Evolutionary conservation across 2,329 filamentous ascomycete genomes (phyloP), one percentile per base, ranked within the genome.

Genomic region (Venturia effusa): DNA sequence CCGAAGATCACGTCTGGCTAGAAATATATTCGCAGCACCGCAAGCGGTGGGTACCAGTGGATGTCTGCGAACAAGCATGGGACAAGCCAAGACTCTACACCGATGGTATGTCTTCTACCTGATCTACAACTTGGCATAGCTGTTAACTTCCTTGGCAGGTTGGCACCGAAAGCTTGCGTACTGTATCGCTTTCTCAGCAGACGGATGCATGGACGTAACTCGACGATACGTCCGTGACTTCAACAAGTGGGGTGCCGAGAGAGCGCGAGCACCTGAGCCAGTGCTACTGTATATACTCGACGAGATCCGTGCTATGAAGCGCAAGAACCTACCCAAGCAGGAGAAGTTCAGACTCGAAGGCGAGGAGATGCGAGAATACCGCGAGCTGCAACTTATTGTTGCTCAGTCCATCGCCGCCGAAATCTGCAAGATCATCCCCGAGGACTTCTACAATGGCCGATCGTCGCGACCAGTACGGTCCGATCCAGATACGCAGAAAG

Each of bases 121-220:
- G 59, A 64, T 59, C 48, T 51, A 41, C 13, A 19, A 62, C 65
- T 51, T 61, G 30, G 61, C 19, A 24, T n/a, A 48, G 1, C 10
- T 22, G 24, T 37, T 59, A 34, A 37, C 41, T 37, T 32, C 34
- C 32, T 61, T 41, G 43, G 48, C 67, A 86, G 84, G 92, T 66
- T 99, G 94, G 94, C 87, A 88, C 69, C 94, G 94, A 80, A 95
- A 94, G 79, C 90, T 97, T 80, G 92, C 91, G 0, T 99, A 99
- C 77, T 97, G 92, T 78, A 87, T 99, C 66, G 94, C 93, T 61
- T 99, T 99, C 74, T 96, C 92, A 15, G 92, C 90, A 64, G 94
- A 99, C 66, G 94, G 85, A 64, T 84, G 83, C 66, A 84, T 82
- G 70, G 85, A 88, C 71, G 85, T 88, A 67, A 88, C 85, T n/a